Base-by-base conservation (phyloP, 129 eudicot genomes). In the Deinandra increscens region DNA sequence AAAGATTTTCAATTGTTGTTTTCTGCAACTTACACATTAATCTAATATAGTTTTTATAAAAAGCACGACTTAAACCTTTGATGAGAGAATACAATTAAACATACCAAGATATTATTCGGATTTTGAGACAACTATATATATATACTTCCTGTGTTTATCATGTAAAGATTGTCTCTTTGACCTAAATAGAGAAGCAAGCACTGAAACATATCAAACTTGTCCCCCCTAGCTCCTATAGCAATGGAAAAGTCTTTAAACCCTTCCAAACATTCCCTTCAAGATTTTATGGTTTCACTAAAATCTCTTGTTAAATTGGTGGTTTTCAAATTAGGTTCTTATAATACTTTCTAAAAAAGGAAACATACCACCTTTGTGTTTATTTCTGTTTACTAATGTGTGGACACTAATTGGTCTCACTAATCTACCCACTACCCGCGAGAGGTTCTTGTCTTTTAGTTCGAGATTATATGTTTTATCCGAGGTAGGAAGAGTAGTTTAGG, bases 361-460 rank as follows among this genome's bases (percentile, higher is more conserved):
- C 49, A 60, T 62, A 36, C 81, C 43, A 68, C 49, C 79, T 71
- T 79, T 74, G 66, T 71, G 72, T 75, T 72, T 71, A 34, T 41
- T 49, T 71, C 50, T 84, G 68, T 48, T 71, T 22, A 42, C 31
- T 65, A 60, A 15, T 59, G 81, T 78, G 69, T 79, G 83, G 79
- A 38, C 79, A 23, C 68, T 44, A 63, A 48, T 60, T 76, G 58
- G 65, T 76, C 70, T 76, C 75, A 68, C 59, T 61, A 68, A 76
- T 76, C n/a, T n/a, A n/a, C n/a, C n/a, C n/a, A n/a, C n/a, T n/a
- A n/a, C n/a, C n/a, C n/a, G n/a, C n/a, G n/a, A n/a, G n/a, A n/a
- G n/a, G n/a, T n/a, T n/a, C n/a, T n/a, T n/a, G n/a, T n/a, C n/a
- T n/a, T n/a, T n/a, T n/a, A n/a, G n/a, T n/a, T n/a, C n/a, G n/a